A percentile compares a stretch with the other conserved stretches of the same genome.
These are phyloP conservation scores for Dalbergia cultrata DNA, from an alignment of 306 rosid species.

Conservation along the genomic window DNA sequence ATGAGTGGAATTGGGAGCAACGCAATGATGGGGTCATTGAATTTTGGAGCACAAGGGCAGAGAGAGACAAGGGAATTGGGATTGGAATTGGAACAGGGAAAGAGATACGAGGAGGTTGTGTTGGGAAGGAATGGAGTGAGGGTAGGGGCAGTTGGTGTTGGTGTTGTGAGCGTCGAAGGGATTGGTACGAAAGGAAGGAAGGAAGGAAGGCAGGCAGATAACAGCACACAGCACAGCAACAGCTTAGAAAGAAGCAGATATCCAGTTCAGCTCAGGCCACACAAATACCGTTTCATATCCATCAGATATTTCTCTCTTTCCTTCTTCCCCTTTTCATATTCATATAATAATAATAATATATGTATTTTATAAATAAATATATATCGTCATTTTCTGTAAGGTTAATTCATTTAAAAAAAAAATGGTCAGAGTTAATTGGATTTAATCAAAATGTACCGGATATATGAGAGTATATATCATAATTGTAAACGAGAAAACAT, in stretches of 20 bases:
- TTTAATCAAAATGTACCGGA: too few relatives aligned
- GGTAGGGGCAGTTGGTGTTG: not conserved
- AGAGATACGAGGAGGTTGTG: not conserved
- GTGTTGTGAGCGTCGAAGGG: slow-evolving; percentile 50
- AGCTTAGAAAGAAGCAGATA: slow-evolving; percentile 51
- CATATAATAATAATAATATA: too few relatives aligned
- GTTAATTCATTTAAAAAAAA: too few relatives aligned
- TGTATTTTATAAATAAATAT: not conserved
- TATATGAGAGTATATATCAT: too few relatives aligned
- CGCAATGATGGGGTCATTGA: slow-evolving; percentile 40
- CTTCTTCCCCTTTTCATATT: not conserved
- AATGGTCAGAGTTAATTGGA: not conserved
- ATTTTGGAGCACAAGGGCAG: not conserved
- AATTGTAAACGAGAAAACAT: too few relatives aligned
- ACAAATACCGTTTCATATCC: slow-evolving; percentile 70
- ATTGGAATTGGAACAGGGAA: not conserved
- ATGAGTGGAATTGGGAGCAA: slow-evolving; percentile 20
- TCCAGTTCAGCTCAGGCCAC: slow-evolving; percentile 83
- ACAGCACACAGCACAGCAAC: slow-evolving; percentile 39
- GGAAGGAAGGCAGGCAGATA: slow-evolving; percentile 19
- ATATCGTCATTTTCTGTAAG: not conserved
- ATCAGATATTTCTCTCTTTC: slow-evolving; percentile 44
- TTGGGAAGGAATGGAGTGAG: not conserved
- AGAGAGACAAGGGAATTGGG: slow-evolving; percentile 9
- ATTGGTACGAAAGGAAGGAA: slow-evolving; percentile 57